These are phyloP conservation scores for Talaromyces sp. DNA, from an alignment of 2,329 filamentous ascomycete genomes.

Conservation along the genomic window DNA sequence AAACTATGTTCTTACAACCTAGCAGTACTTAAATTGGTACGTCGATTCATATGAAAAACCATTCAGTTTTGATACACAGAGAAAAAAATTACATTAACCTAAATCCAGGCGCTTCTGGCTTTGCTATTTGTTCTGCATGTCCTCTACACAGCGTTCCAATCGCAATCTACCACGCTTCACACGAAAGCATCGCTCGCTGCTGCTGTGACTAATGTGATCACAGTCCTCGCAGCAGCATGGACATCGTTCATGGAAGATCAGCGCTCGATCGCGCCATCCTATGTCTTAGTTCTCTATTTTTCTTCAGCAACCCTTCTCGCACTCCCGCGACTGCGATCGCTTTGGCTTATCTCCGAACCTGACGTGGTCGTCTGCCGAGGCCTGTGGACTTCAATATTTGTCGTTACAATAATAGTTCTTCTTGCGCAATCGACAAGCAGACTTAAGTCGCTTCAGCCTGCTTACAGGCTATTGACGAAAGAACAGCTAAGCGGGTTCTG, in stretches of 20 bases:
- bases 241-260: constrained; percentile 16
- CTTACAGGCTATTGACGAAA: constrained; percentile 23
- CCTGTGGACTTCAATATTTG: constrained; percentile 1
- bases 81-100: too few species aligned
- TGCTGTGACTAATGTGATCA: not conserved
- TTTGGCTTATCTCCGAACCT: constrained; percentile 8
- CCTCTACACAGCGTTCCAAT: constrained; percentile 2
- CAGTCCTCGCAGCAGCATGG: not conserved
- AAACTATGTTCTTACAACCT: constrained; percentile 13
- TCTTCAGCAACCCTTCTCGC: constrained; percentile 5
- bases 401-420: not conserved
- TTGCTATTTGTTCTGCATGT: not conserved
- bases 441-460: not conserved
- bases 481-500: constrained; percentile 53
- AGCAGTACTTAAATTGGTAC: not conserved
- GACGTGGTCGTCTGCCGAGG: not conserved
- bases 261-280: constrained; percentile 5
- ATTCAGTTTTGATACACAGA: too few species aligned
- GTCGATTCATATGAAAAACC: too few species aligned
- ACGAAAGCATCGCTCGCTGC: not conserved
- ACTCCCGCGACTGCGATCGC: constrained; percentile 1
- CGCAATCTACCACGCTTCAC: not conserved
- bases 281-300: constrained; percentile 9
- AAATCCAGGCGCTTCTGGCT: too few species aligned
- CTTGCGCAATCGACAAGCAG: constrained; percentile 4